Evolutionary conservation across 768 basidiomycete genomes (phyloP).

Genomic region (Trametes sanguinea): DNA sequence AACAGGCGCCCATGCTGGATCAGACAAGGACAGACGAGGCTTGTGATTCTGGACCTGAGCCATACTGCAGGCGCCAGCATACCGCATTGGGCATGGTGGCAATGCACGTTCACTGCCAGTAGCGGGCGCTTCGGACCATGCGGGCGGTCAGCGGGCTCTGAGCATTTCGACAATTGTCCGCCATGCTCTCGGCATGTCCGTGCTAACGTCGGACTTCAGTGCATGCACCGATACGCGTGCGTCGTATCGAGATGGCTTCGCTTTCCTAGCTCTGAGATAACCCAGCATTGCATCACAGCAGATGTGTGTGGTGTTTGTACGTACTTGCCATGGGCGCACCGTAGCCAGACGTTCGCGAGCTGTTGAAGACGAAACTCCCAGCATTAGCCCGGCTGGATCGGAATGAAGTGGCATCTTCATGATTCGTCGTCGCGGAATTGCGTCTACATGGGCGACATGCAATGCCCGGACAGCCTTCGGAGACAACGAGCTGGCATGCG

Average conservation of each 20-base stretch:
- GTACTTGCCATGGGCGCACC: no score
- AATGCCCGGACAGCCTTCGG: no score
- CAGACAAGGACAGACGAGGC: neutral
- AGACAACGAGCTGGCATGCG: no score
- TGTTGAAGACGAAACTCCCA: no score
- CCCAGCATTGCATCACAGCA: no score
- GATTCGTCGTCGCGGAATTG: no score
- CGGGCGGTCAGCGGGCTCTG: slow-evolving; percentile 2
- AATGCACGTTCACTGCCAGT: neutral
- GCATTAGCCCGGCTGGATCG: no score
- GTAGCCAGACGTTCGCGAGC: no score
- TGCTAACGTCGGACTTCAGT: neutral
- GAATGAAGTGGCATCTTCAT: no score
- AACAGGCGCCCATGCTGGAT: slow-evolving; percentile 8
- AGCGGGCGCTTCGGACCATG: neutral
- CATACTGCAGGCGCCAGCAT: neutral
- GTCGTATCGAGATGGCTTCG: neutral
- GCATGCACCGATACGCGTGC: neutral
- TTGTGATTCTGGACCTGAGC: slow-evolving; percentile 4
- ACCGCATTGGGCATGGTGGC: neutral
- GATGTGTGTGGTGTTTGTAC: no score
- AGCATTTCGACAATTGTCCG: neutral
- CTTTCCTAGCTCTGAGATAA: no score
- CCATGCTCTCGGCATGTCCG: neutral
- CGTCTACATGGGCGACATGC: no score